Base-by-base conservation (phyloP, 2,329 filamentous ascomycete genomes). In the Trichoderma endophyticum region DNA sequence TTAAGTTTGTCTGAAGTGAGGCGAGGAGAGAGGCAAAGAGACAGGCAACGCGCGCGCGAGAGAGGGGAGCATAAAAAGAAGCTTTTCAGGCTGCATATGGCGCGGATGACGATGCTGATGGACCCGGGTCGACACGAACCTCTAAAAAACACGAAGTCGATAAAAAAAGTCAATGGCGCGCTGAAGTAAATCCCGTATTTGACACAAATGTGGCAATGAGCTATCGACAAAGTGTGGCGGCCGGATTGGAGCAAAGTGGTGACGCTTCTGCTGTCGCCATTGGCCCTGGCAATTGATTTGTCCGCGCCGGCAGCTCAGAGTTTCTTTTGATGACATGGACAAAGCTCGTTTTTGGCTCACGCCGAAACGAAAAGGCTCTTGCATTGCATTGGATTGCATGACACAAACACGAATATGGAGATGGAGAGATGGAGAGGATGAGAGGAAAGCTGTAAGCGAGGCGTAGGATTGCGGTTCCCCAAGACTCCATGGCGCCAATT, bases 71-170 rank as follows among this genome's bases (percentile, higher is more conserved):
- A 34, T 32, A 66, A 43, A 67, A 67, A 59, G 64, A 67, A 67
- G 51, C 64, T 67, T 67, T 67, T 28, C 26, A 28, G 26, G 39
- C 15, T 51, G 61, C 61, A 64, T 39, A 64, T 64, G 39, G 61
- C 43, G 64, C 26, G 56, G 51, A 34, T 67, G 51, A 67, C 64
- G 51, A 59, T 67, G 18, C 51, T 59, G 51, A 56, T 67, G 51
- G 39, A 39, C 14, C 18, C 63, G 24, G 43, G 18, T 48, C 59
- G 12, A 18, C 30, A 43, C 39, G 39, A 43, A 43, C 15, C 15
- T 43, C 39, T n/a, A 4, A 57, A 57, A 57, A 57, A 57, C 24
- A 57, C 48, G 48, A 57, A 3, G 3, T n/a, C 18, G 39, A 28
- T 15, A 14, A 24, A 56, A 51, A 61, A 61, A 36, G 30, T 34